Percentiles rank a stretch among this genome's conserved stretches.
phyloP scores from a whole-genome alignment of 768 basidiomycete genomes.

The Mycena belliarum region DNA sequence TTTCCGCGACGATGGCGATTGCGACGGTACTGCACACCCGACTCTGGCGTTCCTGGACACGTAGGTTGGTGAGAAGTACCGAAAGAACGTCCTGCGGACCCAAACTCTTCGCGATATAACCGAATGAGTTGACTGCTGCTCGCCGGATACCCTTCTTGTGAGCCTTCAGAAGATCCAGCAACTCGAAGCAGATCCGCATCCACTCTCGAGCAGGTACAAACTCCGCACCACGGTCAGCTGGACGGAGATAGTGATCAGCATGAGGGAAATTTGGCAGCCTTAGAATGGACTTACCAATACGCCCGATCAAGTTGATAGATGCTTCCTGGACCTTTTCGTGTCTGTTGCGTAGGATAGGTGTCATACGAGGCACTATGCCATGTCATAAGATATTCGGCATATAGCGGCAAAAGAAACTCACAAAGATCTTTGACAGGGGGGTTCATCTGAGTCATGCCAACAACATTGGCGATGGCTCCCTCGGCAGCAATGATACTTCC shows the following conservation, averaged over 20 bases:
- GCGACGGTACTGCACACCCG: slow-evolving; percentile 99
- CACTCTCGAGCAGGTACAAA: slow-evolving; percentile 98
- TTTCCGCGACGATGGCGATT: slow-evolving; percentile 94
- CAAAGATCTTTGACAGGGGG: slow-evolving; percentile 98
- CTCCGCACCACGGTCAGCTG: slow-evolving; percentile 97
- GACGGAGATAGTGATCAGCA: neutral
- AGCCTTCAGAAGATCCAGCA: slow-evolving; percentile 94
- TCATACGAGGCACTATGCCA: slow-evolving; percentile 91
- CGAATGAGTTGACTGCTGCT: slow-evolving; percentile 98
- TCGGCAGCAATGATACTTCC: slow-evolving; percentile 99
- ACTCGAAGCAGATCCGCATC: slow-evolving; percentile 99
- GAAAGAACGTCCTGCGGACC: slow-evolving; percentile 98
- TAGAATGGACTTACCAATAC: slow-evolving; percentile 64
- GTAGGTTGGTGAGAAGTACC: slow-evolving; percentile 92
- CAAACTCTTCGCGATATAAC: slow-evolving; percentile 98
- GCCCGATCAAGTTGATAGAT: slow-evolving; percentile 98
- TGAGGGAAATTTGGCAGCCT: neutral
- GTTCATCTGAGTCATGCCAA: slow-evolving; percentile 99
- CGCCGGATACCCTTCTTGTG: slow-evolving; percentile 99
- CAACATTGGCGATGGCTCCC: slow-evolving; percentile 98
- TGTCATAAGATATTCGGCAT: neutral
- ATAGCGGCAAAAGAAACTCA: slow-evolving; percentile 52
- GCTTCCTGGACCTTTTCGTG: slow-evolving; percentile 99
- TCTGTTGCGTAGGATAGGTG: slow-evolving; percentile 97
- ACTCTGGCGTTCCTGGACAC: slow-evolving; percentile 98